Evolutionary conservation across 2,329 filamentous ascomycete genomes (phyloP).

Genomic region (Ustilaginoidea virens): DNA sequence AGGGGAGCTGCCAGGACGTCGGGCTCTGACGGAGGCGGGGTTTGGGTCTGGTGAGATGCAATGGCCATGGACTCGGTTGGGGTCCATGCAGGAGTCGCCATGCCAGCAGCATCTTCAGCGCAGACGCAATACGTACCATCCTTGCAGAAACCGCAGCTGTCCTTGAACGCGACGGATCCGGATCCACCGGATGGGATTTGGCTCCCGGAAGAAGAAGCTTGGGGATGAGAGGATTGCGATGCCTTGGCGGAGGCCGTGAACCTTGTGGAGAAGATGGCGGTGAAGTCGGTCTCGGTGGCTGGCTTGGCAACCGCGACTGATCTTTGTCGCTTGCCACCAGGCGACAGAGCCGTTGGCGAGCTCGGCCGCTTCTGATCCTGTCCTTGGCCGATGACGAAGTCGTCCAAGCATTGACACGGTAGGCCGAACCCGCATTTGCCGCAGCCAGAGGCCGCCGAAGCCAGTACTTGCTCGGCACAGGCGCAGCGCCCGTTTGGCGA

Average conservation of each 20-base stretch:
- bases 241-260: not conserved
- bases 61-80: conserved; percentile 24
- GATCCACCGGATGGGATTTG: conserved; percentile 19
- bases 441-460: conserved; percentile 42
- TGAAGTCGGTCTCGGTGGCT: conserved; percentile 60
- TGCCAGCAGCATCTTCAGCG: conserved; percentile 41
- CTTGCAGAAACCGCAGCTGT: conserved; percentile 69
- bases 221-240: conserved; percentile 3
- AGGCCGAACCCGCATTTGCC: conserved; percentile 47
- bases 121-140: conserved; percentile 74
- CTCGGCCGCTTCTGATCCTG: conserved; percentile 31
- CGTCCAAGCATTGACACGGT: conserved; percentile 48
- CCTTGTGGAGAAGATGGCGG: conserved; percentile 42
- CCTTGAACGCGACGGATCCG: conserved; percentile 37
- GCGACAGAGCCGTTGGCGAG: conserved; percentile 25
- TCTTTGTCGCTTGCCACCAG: conserved; percentile 40
- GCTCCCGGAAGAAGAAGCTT: conserved; percentile 1
- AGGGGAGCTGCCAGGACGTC: conserved; percentile 36
- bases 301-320: conserved; percentile 17
- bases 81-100: conserved; percentile 23
- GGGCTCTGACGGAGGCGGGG: conserved; percentile 44
- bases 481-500: conserved; percentile 36
- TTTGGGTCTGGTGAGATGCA: conserved; percentile 33
- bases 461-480: conserved; percentile 43
- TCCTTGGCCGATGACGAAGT: conserved; percentile 27